Conservation (phyloP, 139 green algal species). For the Chlorella vulgaris region DNA sequence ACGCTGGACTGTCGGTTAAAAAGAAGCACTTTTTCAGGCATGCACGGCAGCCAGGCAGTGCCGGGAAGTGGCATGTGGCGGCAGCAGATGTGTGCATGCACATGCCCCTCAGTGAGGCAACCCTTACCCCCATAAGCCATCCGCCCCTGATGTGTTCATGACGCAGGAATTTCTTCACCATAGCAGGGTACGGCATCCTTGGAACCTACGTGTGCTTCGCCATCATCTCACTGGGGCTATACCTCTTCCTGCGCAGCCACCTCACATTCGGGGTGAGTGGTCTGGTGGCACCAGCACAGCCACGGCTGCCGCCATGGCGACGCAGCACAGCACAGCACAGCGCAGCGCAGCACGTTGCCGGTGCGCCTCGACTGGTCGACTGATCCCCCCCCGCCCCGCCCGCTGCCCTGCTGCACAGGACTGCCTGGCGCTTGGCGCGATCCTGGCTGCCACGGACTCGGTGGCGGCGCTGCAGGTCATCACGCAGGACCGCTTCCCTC, state of each 20-base stretch:
- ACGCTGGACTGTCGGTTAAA: slow-evolving; percentile 81
- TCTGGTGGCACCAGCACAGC: not conserved
- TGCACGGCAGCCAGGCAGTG: too few species aligned
- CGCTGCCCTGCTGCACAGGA: slow-evolving; percentile 34
- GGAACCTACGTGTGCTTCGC: slow-evolving; percentile 74
- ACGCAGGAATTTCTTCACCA: slow-evolving; percentile 80
- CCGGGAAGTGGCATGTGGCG: too few species aligned
- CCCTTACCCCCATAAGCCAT: too few species aligned
- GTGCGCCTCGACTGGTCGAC: too few species aligned
- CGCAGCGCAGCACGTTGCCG: not conserved
- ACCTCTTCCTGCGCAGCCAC: slow-evolving; percentile 41
- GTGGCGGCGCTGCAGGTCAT: slow-evolving; percentile 88
- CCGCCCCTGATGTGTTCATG: too few species aligned
- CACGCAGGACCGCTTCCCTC: slow-evolving; percentile 56
- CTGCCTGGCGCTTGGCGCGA: slow-evolving; percentile 83
- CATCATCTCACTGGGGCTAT: slow-evolving; percentile 61
- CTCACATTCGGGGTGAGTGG: slow-evolving; percentile 48
- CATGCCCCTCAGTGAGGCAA: too few species aligned
- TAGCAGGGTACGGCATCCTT: slow-evolving; percentile 75
- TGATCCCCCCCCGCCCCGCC: too few species aligned
- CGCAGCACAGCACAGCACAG: not conserved
- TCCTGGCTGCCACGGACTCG: slow-evolving; percentile 92
- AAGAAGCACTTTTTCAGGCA: slow-evolving; percentile 86
- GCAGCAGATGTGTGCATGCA: too few species aligned
- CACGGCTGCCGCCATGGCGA: not conserved